A percentile compares a stretch with the other conserved stretches of the same genome.
Evolutionary conservation across 495 filamentous ascomycete genomes (phyloP).

Genomic region (Penicillium manginii): DNA sequence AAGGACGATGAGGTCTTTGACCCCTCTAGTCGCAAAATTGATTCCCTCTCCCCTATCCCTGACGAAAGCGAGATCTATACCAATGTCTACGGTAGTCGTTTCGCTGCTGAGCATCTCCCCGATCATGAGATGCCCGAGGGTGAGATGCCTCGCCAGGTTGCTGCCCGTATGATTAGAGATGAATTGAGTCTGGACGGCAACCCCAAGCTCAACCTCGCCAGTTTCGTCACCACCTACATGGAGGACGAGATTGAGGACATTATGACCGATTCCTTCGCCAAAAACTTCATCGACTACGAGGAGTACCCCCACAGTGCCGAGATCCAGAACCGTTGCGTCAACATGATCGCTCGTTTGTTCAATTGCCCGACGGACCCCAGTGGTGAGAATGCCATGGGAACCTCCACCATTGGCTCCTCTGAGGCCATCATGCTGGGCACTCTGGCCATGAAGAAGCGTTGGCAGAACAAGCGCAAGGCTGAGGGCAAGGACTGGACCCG

Average conservation of each 20-base stretch:
- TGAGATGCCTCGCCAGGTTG: conserved; percentile 88
- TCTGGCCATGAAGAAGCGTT: conserved; percentile 93
- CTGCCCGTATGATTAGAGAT: conserved; percentile 94
- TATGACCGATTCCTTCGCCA: conserved; percentile 84
- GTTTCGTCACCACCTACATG: conserved; percentile 36
- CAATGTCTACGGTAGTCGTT: conserved; percentile 83
- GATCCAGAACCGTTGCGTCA: conserved; percentile 90
- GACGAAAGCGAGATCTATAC: conserved; percentile 64
- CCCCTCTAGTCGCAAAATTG: conserved; percentile 26
- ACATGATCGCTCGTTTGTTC: conserved; percentile 91
- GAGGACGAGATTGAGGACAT: conserved; percentile 90
- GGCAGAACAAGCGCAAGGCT: conserved; percentile 81
- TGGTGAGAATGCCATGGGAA: conserved; percentile 69
- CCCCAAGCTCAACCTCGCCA: conserved; percentile 69
- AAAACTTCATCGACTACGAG: conserved; percentile 95
- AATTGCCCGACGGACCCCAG: conserved; percentile 62
- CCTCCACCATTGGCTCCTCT: conserved; percentile 81
- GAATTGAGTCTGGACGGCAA: conserved; percentile 90
- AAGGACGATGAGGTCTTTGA: conserved; percentile 34
- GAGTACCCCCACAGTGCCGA: conserved; percentile 88
- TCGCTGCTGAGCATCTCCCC: conserved; percentile 77
- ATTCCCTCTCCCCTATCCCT: conserved; percentile 35
- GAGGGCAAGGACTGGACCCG: conserved; percentile 72
- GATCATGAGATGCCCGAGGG: conserved; percentile 85
- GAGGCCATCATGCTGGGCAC: conserved; percentile 91